phyloP scores from a whole-genome alignment of 768 basidiomycete genomes.

The Mycena sanguinolenta region DNA sequence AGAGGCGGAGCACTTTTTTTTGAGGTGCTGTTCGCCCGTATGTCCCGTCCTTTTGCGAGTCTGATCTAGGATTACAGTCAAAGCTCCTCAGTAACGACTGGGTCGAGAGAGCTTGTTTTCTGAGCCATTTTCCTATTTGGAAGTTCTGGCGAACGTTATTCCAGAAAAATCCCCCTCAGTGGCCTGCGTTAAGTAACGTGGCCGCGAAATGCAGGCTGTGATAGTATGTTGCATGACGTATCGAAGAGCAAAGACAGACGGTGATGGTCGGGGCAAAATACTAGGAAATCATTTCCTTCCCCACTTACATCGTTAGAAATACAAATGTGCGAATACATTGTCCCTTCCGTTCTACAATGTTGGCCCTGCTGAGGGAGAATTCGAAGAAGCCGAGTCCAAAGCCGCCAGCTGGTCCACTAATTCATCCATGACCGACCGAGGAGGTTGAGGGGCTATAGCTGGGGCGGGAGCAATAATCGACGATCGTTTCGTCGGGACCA shows the following conservation, averaged over 20 bases:
- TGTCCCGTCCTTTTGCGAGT: no score
- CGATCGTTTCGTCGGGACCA: conserved; percentile 64
- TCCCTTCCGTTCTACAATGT: conserved; percentile 11
- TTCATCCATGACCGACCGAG: conserved; percentile 81
- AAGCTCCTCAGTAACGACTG: neutral
- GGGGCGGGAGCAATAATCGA: conserved; percentile 39
- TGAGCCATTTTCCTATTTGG: neutral
- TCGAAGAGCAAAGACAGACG: neutral
- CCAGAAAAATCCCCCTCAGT: neutral
- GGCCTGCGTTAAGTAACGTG: neutral
- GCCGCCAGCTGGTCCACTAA: conserved; percentile 85
- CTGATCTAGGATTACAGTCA: no score
- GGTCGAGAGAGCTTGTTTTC: neutral
- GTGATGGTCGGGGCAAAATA: neutral
- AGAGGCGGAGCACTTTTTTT: neutral
- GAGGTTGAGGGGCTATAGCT: conserved; percentile 32
- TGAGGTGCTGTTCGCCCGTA: neutral
- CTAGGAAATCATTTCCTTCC: neutral
- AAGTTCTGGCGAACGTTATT: neutral
- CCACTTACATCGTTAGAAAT: conserved; percentile 23
- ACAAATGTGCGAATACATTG: conserved; percentile 5
- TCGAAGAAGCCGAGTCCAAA: conserved; percentile 58
- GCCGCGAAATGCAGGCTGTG: neutral
- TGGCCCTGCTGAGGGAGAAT: neutral
- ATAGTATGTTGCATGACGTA: no score